These are phyloP conservation scores for Picea abies DNA, from an alignment of 83 land plant genomes.

Conservation along the genomic window DNA sequence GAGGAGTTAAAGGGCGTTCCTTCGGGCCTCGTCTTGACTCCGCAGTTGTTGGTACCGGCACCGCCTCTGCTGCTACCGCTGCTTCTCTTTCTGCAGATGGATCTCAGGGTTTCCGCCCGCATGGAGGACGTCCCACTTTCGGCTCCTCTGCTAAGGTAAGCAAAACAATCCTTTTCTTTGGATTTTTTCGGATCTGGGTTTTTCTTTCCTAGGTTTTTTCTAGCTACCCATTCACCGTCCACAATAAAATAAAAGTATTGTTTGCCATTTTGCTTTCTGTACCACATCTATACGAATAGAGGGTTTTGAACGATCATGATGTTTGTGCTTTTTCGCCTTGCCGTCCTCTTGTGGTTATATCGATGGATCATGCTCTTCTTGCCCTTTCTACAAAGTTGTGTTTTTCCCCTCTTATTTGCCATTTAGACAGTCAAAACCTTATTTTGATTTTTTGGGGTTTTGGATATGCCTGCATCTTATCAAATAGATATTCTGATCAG, in stretches of 20 bases:
- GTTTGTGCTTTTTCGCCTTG: background rate
- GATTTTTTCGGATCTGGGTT: constrained; percentile 10
- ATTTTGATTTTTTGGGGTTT: background rate
- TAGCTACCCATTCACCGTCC: background rate
- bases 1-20: constrained; percentile 39
- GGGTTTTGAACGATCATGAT: background rate
- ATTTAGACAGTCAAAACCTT: background rate
- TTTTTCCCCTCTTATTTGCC: background rate
- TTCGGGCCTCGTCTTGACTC: constrained; percentile 37
- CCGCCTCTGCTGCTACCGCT: background rate
- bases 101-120: constrained; percentile 5
- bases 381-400: background rate
- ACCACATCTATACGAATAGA: background rate
- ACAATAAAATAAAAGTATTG: background rate
- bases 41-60: constrained; percentile 3
- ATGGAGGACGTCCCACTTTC: background rate
- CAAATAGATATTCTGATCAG: too few species aligned
- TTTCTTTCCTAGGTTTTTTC: background rate
- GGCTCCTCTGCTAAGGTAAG: background rate
- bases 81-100: background rate
- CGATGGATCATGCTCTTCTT: too few species aligned
- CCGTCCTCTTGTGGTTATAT: too few species aligned
- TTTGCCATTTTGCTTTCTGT: too few species aligned
- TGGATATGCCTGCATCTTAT: background rate
- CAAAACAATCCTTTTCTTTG: background rate